Conservation (phyloP, 2,329 filamentous ascomycete species). For the Aspergillus hortae region DNA sequence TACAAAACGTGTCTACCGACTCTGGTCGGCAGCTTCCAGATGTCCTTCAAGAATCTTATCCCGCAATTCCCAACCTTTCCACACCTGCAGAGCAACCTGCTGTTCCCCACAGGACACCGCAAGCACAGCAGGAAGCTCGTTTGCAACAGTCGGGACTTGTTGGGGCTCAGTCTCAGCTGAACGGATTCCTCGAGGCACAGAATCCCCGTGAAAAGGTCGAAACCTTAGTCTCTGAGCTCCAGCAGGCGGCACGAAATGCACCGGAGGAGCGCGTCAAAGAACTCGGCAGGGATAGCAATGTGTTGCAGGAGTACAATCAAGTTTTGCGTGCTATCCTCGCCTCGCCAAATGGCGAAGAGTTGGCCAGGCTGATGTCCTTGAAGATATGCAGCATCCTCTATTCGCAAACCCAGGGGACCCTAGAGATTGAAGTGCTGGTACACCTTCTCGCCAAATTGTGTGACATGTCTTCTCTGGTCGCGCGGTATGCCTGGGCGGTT, state of each 20-base stretch:
- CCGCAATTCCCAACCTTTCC: conserved; percentile 57
- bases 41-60: conserved; percentile 59
- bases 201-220: conserved; percentile 53
- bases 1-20: conserved; percentile 56
- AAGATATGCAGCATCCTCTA: conserved; percentile 57
- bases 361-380: conserved; percentile 55
- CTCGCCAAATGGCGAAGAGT: conserved; percentile 54
- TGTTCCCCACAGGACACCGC: conserved; percentile 55
- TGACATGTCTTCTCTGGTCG: conserved; percentile 56
- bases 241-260: conserved; percentile 54
- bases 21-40: conserved; percentile 59
- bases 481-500: conserved; percentile 49
- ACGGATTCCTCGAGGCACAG: conserved; percentile 58
- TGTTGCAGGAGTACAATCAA: conserved; percentile 58
- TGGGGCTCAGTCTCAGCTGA: conserved; percentile 49
- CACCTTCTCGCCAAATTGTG: conserved; percentile 61
- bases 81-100: conserved; percentile 61
- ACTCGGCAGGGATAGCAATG: conserved; percentile 51
- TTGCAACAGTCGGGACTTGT: conserved; percentile 37
- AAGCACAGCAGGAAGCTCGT: conserved; percentile 46
- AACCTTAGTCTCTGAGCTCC: conserved; percentile 54
- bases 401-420: conserved; percentile 49
- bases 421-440: conserved; percentile 63
- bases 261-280: conserved; percentile 57
- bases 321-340: conserved; percentile 52